phyloP scores from a whole-genome alignment of 1,139 yeast species.

The Hyphopichia wangnamkhiaoensis region DNA sequence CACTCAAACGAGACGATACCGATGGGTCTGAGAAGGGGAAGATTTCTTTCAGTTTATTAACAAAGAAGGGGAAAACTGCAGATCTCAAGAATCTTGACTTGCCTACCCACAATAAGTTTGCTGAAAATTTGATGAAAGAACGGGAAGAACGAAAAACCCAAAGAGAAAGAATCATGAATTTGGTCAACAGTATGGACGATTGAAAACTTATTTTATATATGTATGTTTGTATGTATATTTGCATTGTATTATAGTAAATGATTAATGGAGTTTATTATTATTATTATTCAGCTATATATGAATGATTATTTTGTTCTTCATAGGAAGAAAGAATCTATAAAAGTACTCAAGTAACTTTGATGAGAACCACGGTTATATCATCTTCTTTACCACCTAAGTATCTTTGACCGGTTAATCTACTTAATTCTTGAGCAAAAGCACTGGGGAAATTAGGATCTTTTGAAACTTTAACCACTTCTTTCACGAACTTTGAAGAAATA shows the following conservation, averaged over 20 bases:
- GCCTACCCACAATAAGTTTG: conserved; percentile 52
- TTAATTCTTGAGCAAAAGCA: conserved; percentile 82
- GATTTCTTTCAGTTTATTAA: conserved; percentile 53
- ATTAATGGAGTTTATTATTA: no score
- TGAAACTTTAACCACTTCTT: conserved; percentile 68
- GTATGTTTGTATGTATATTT: no score
- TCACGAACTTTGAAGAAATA: conserved; percentile 61
- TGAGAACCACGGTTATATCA: conserved; percentile 81
- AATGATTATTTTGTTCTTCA: neutral
- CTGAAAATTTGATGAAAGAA: conserved; percentile 36
- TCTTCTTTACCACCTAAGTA: conserved; percentile 94
- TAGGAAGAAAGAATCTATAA: neutral
- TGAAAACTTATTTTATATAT: no score
- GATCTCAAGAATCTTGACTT: conserved; percentile 45
- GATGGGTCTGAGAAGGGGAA: conserved; percentile 29
- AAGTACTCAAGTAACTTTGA: conserved; percentile 44
- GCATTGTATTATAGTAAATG: no score
- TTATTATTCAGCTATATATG: no score
- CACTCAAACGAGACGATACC: neutral
- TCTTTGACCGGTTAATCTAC: conserved; percentile 64
- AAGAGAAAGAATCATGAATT: conserved; percentile 41
- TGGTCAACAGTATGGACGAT: conserved; percentile 41
- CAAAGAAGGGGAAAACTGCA: conserved; percentile 50
- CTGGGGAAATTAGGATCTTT: conserved; percentile 75
- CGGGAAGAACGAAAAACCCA: conserved; percentile 35